Percentiles rank a stretch among this genome's conserved stretches.
Evolutionary conservation across 202 grass and related monocot species (phyloP).

Genomic region (Panicum hallii): DNA sequence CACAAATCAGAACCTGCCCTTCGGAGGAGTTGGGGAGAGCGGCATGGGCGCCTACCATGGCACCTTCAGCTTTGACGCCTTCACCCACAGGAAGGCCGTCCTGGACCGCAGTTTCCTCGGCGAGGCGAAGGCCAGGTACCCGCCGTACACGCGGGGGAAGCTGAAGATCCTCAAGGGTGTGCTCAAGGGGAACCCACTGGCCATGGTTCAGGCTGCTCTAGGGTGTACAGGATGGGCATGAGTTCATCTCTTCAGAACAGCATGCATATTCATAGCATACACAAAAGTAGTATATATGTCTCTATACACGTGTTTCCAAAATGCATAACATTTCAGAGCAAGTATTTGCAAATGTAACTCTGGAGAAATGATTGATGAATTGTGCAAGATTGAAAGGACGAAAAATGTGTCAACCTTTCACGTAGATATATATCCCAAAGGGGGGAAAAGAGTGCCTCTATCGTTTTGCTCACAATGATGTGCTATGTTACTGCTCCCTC

Average conservation of each 20-base stretch:
- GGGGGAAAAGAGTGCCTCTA: background rate
- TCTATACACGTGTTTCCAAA: background rate
- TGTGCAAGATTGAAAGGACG: background rate
- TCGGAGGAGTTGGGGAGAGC: constrained; percentile 82
- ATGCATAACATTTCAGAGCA: background rate
- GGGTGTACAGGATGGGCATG: constrained; percentile 54
- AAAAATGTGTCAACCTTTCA: background rate
- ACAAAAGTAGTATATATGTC: background rate
- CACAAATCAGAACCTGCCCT: constrained; percentile 62
- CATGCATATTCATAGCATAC: background rate
- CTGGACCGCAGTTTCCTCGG: constrained; percentile 53
- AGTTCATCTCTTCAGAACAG: background rate
- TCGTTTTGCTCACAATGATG: background rate
- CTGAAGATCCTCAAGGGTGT: constrained; percentile 66
- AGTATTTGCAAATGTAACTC: background rate
- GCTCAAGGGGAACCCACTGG: constrained; percentile 53
- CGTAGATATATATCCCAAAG: too few species aligned
- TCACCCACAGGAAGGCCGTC: constrained; percentile 73
- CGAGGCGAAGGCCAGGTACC: constrained; percentile 71
- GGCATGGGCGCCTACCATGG: constrained; percentile 76
- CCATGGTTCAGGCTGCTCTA: constrained; percentile 55
- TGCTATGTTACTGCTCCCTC: background rate
- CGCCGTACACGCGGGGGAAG: constrained; percentile 66
- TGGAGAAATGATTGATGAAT: background rate
- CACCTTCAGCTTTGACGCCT: constrained; percentile 81